Percentiles rank a stretch among this genome's conserved stretches.
These are phyloP conservation scores for Amanita polypyramis DNA, from an alignment of 768 basidiomycete genomes.

Conservation along the genomic window DNA sequence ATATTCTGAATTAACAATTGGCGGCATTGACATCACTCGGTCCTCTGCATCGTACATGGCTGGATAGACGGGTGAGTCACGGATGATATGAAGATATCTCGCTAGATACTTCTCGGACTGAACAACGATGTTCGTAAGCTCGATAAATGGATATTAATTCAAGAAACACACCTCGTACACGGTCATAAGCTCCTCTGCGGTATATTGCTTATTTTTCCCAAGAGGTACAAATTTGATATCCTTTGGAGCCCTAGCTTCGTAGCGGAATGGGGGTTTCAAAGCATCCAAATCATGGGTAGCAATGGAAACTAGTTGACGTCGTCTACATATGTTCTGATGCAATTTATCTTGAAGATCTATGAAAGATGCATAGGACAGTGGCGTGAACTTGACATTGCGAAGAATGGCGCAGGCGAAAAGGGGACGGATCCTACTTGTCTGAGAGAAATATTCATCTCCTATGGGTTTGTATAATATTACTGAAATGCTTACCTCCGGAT, in stretches of 20 bases:
- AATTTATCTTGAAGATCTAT: constrained; percentile 99
- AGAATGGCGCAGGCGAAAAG: constrained; percentile 87
- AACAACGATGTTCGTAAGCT: background rate
- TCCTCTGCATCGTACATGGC: constrained; percentile 91
- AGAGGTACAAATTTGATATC: constrained; percentile 89
- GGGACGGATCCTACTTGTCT: constrained; percentile 81
- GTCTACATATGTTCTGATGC: constrained; percentile 89
- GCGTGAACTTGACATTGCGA: constrained; percentile 83
- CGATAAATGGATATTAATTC: background rate
- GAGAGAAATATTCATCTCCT: background rate
- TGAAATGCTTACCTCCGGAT: constrained; percentile 50
- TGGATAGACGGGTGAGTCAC: constrained; percentile 92
- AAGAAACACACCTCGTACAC: constrained; percentile 66
- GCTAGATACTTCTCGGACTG: constrained; percentile 90
- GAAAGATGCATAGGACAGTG: constrained; percentile 87
- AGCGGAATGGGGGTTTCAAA: constrained; percentile 78
- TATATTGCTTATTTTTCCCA: constrained; percentile 68
- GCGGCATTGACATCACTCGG: constrained; percentile 91
- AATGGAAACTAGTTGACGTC: constrained; percentile 86
- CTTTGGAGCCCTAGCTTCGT: constrained; percentile 70
- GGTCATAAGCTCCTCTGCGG: constrained; percentile 86
- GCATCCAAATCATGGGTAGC: constrained; percentile 97
- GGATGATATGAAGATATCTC: constrained; percentile 85
- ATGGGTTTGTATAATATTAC: background rate
- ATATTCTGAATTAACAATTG: constrained; percentile 95